phyloP scores from a whole-genome alignment of 78 protist species.

The Trichosphaerium sp. region DNA sequence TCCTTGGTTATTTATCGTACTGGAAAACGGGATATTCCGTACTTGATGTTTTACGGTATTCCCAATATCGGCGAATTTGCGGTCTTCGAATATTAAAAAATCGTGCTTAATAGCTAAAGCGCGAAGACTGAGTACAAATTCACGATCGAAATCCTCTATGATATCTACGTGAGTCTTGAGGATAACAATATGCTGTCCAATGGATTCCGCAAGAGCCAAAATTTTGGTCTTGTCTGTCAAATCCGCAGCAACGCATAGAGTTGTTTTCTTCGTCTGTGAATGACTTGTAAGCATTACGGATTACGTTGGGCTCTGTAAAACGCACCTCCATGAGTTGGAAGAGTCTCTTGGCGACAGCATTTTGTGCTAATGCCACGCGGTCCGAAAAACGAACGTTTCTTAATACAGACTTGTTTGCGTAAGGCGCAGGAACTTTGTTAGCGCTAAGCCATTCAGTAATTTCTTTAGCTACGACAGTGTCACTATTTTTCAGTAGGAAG shows the following conservation, averaged over 20 bases:
- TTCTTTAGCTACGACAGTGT: no score
- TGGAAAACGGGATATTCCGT: no score
- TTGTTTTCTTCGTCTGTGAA: conserved; percentile 62
- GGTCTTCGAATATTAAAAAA: conserved; percentile 80
- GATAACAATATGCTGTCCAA: conserved; percentile 66
- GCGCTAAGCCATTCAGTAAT: no score
- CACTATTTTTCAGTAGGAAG: no score
- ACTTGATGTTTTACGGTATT: conserved; percentile 62
- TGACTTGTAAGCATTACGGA: no score
- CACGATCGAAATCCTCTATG: conserved; percentile 53
- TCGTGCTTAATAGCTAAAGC: conserved; percentile 46
- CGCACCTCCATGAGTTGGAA: conserved; percentile 46
- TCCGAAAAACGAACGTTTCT: conserved; percentile 8
- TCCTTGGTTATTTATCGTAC: no score
- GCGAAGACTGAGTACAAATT: conserved; percentile 1
- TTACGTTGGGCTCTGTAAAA: no score
- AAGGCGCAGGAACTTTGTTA: no score
- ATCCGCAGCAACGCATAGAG: conserved; percentile 64
- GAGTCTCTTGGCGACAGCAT: conserved; percentile 23
- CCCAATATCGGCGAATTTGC: conserved; percentile 92
- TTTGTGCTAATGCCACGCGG: conserved; percentile 34
- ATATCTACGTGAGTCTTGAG: conserved; percentile 86
- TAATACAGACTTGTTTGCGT: no score
- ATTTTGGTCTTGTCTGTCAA: conserved; percentile 27
- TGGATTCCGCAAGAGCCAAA: conserved; percentile 32